Conservation (phyloP, 2,329 filamentous ascomycete species). For the Spiromastix sp. region DNA sequence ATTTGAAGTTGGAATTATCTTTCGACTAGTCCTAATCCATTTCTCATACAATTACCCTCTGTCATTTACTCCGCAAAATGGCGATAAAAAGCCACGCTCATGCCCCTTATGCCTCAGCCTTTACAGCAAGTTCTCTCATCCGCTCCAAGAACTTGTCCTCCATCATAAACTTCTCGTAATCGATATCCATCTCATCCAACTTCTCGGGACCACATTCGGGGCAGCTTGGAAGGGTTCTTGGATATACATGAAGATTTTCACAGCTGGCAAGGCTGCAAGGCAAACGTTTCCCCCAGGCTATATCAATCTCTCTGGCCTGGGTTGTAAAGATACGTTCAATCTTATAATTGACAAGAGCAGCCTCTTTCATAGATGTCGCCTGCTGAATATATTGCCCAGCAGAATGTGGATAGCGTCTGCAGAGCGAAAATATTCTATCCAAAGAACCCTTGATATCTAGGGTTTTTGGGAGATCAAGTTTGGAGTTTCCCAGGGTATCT, state of each 20-base stretch:
- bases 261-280: slow-evolving; percentile 9
- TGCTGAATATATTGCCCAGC: slow-evolving; percentile 5
- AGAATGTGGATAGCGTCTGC: slow-evolving; percentile 6
- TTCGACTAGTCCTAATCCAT: no score
- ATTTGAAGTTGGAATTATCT: no score
- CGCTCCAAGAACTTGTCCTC: slow-evolving; percentile 7
- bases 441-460: slow-evolving; percentile 3
- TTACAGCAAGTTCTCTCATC: no score
- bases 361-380: slow-evolving; percentile 1
- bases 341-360: background rate
- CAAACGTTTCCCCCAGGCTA: slow-evolving; percentile 9
- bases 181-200: slow-evolving; percentile 2
- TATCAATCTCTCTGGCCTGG: slow-evolving; percentile 9
- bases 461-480: no score
- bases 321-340: slow-evolving; percentile 3
- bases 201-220: slow-evolving; percentile 12
- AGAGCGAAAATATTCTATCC: slow-evolving; percentile 2
- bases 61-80: no score
- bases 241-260: slow-evolving; percentile 9
- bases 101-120: no score
- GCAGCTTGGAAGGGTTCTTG: slow-evolving; percentile 12
- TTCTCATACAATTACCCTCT: no score
- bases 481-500: background rate
- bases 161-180: slow-evolving; percentile 3
- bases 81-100: no score